Evolutionary conservation across 768 basidiomycete species (phyloP).

Genomic region (Leccinum broughii): DNA sequence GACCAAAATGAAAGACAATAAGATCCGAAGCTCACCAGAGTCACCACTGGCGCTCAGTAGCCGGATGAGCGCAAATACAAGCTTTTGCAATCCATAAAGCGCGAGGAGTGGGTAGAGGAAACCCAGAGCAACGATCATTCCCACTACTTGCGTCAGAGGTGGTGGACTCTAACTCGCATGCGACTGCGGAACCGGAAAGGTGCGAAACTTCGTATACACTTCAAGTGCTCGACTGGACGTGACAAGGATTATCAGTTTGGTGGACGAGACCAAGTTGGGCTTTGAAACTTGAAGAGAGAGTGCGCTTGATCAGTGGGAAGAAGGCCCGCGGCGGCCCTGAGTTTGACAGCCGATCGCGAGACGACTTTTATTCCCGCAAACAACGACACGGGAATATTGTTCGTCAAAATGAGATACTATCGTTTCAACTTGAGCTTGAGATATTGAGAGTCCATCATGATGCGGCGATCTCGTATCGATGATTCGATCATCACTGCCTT

Average conservation of each 20-base stretch:
- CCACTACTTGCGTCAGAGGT: neutral
- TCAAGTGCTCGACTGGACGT: neutral
- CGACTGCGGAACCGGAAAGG: neutral
- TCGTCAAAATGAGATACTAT: neutral
- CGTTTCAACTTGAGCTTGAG: neutral
- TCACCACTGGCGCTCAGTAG: neutral
- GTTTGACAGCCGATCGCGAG: neutral
- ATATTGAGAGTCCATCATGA: neutral
- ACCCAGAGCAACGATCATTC: conserved; percentile 28
- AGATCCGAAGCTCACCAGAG: conserved; percentile 15
- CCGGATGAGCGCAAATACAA: conserved; percentile 9
- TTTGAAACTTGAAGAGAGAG: neutral
- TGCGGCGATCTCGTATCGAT: neutral
- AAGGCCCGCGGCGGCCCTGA: neutral
- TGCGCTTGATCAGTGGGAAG: neutral
- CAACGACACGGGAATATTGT: neutral
- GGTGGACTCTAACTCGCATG: neutral
- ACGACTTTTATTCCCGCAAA: neutral
- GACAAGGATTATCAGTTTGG: neutral
- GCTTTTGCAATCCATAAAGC: conserved; percentile 19
- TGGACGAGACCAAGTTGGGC: neutral
- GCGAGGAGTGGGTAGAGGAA: conserved; percentile 22
- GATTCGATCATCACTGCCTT: neutral
- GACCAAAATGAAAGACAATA: neutral
- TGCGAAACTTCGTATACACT: neutral